Evolutionary conservation across 2,329 filamentous ascomycete species (phyloP).

Genomic region (Talaromyces sp.): DNA sequence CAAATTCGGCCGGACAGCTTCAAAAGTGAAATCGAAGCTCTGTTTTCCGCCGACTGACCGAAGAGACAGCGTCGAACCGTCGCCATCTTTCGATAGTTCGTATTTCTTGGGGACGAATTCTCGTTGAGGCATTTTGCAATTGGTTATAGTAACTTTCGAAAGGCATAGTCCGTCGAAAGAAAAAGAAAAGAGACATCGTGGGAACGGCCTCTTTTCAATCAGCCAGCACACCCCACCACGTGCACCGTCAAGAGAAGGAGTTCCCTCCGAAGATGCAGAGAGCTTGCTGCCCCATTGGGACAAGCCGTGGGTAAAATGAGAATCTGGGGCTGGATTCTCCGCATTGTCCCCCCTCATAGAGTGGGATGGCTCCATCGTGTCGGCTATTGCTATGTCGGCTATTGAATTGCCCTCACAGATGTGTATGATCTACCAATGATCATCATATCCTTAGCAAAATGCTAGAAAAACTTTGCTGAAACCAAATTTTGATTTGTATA

Average conservation of each 20-base stretch:
- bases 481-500: not conserved
- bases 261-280: constrained; percentile 8
- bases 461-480: not conserved
- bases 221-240: constrained; percentile 1
- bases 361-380: constrained; percentile 2
- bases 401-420: not conserved
- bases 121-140: constrained; percentile 49
- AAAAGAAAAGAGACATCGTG: not conserved
- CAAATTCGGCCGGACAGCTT: constrained; percentile 60
- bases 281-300: constrained; percentile 7
- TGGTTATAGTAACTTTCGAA: not conserved
- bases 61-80: constrained; percentile 40
- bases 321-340: constrained; percentile 1
- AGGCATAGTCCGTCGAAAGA: not conserved
- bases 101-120: constrained; percentile 46
- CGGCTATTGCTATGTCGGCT: not conserved
- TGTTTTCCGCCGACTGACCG: constrained; percentile 42
- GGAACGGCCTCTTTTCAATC: not conserved
- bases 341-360: not conserved
- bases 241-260: constrained; percentile 4
- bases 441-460: too few relatives aligned
- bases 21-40: constrained; percentile 60
- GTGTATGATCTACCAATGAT: not conserved
- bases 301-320: not conserved
- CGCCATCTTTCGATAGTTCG: constrained; percentile 26